Conservation (phyloP, 2,329 filamentous ascomycete genomes). For the Diplodia seriata region DNA sequence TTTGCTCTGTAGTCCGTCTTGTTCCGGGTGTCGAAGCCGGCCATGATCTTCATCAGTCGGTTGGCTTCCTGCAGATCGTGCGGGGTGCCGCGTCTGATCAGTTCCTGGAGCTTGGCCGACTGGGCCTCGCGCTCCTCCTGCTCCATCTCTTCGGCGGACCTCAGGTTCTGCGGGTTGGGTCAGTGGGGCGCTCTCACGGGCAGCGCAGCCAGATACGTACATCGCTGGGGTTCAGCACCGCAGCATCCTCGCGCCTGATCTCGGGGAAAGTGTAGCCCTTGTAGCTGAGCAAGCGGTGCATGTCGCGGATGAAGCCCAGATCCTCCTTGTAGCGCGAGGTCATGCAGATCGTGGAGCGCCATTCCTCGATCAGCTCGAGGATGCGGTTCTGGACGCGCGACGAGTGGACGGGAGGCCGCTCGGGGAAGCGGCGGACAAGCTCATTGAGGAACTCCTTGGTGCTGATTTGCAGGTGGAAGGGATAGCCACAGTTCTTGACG, state of each 20-base stretch:
- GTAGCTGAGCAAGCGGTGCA: constrained; percentile 94
- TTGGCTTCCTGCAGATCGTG: constrained; percentile 97
- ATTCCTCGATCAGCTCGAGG: constrained; percentile 96
- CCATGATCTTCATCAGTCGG: constrained; percentile 98
- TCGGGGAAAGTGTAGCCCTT: constrained; percentile 98
- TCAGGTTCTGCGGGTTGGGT: constrained; percentile 72
- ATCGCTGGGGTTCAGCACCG: constrained; percentile 95
- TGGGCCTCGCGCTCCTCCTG: constrained; percentile 94
- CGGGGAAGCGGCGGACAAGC: constrained; percentile 92
- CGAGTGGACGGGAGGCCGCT: constrained; percentile 84
- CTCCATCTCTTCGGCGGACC: constrained; percentile 98
- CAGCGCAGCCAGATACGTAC: constrained; percentile 61
- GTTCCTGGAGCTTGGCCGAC: constrained; percentile 95
- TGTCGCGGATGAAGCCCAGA: constrained; percentile 92
- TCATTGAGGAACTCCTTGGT: constrained; percentile 99
- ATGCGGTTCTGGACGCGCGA: constrained; percentile 91
- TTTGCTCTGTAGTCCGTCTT: constrained; percentile 99
- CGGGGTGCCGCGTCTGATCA: constrained; percentile 89
- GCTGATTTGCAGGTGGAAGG: constrained; percentile 97
- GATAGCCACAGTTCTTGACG: constrained; percentile 99
- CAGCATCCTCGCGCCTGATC: constrained; percentile 89
- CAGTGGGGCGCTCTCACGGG: constrained; percentile 35
- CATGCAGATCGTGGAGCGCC: constrained; percentile 97
- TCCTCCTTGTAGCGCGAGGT: constrained; percentile 98
- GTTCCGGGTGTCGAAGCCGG: constrained; percentile 90